Percentiles rank a stretch among this genome's conserved stretches.
Conservation (phyloP, 495 filamentous ascomycete species). For the Penicillium cosmopolitanum region DNA sequence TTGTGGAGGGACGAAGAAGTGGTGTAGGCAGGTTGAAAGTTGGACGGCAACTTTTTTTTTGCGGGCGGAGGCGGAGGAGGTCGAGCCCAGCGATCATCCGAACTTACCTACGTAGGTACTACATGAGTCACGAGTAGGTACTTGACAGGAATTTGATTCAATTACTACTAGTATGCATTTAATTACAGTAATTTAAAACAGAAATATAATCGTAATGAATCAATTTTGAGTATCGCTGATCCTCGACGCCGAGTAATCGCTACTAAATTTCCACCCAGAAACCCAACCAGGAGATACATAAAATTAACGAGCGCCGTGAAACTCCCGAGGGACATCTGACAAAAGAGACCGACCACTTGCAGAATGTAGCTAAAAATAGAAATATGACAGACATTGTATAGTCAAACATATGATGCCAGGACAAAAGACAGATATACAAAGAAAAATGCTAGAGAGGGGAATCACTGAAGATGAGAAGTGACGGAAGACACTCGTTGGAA, state of each 20-base stretch:
- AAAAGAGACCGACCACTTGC: conserved; percentile 16
- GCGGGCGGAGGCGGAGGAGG: not conserved
- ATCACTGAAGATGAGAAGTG: conserved; percentile 52
- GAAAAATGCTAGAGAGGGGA: conserved; percentile 36
- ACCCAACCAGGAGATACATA: conserved; percentile 25
- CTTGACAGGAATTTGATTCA: no score
- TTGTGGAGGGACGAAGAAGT: not conserved
- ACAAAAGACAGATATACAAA: conserved; percentile 33
- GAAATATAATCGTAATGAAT: conserved; percentile 17
- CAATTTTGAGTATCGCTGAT: conserved; percentile 29
- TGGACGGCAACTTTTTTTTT: not conserved
- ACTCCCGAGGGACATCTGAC: conserved; percentile 24
- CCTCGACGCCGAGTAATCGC: conserved; percentile 28
- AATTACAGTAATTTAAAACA: no score
- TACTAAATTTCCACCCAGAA: conserved; percentile 31
- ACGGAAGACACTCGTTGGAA: conserved; percentile 51
- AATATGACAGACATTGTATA: conserved; percentile 22
- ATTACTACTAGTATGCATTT: no score
- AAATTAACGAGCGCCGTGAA: conserved; percentile 27
- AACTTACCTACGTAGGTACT: no score
- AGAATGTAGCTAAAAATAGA: conserved; percentile 14
- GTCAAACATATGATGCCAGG: conserved; percentile 28
- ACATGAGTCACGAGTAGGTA: no score
- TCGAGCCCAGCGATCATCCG: no score
- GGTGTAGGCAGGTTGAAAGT: not conserved